Evolutionary conservation across 257 asterid species (phyloP), one percentile per base, ranked within the genome.

Genomic region (Coffea eugenioides): DNA sequence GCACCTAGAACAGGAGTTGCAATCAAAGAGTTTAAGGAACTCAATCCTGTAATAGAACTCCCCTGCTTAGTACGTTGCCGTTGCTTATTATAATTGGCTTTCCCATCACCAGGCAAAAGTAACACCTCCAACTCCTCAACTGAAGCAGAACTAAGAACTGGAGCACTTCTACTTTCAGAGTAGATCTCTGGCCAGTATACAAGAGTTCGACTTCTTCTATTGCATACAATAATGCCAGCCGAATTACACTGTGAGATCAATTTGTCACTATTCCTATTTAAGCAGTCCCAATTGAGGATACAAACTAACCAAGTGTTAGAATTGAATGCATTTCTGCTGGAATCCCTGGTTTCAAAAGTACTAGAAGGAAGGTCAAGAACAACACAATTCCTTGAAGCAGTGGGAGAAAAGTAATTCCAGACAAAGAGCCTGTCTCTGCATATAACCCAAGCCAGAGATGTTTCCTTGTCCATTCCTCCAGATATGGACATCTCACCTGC

Each of bases 391-490:
- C 88, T 83, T 71, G 95, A 84, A 83, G 92, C 90, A 77, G 90
- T 84, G 34, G 90, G 86, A 65, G 91, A 87, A 74, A 89, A 83
- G 90, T 81, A 89, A 82, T 91, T 91, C 99, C 99, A 95, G 85
- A 95, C 66, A 78, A 92, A 95, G 84, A 93, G 89, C 74, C 78
- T 86, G 86, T 78, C 85, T 72, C 92, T 90, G 81, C 89, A 90
- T 18, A 95, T 86, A 79, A 92, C 83, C 99, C 99, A 95, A 20
- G 97, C 95, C 70, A 93, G 87, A 72, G 90, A 89, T 77, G 97
- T 85, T 75, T 85, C 94, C 87, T 91, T 87, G 88, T 95, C 97
- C 91, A 95, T 86, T 85, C 99, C 98, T 77, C 99, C 99, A 74
- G 92, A 90, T 78, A 88, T 77, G 79, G 81, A 84, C 36, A 87